Evolutionary conservation across 2,329 filamentous ascomycete genomes (phyloP), one percentile per base, ranked within the genome.

Genomic region (Clonostachys sp.): DNA sequence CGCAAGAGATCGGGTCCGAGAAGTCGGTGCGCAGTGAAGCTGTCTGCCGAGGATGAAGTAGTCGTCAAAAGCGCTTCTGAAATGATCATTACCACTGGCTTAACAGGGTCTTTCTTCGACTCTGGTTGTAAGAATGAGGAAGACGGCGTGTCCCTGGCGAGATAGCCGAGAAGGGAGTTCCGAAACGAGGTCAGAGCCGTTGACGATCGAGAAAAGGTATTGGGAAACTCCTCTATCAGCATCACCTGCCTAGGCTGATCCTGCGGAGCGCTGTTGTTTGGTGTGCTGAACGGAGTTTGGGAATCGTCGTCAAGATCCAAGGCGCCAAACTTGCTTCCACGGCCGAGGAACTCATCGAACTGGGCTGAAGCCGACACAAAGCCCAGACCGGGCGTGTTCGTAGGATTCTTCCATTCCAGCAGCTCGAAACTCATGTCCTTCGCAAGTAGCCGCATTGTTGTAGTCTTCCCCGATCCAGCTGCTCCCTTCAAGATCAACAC

Each of bases 401-500:
- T 75, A 1, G 92, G 91, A 61, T 95, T 96, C 61, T 83, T 87
- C 94, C 94, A 99, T 65, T 97, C 91, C 34, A 94, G 71, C 33
- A 97, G 70, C 52, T 91, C 81, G 50, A 87, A 84, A 2, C 78
- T 80, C 71, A 97, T 73, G n/a, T 87, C 81, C 52, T 82, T 82
- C 5, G 91, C 86, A 35, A 99, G 76, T 18, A 96, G 71, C 12
- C 80, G 80, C 45, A 97, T 61, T 1, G 92, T 95, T 1, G 90
- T 91, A 1, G 94, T 97, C 69, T 99, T 99, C 33, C 90, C 94
- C 34, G 89, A 88, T 17, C 94, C 94, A 40, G 94, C 91, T 34
- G 91, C 84, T 12, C 94, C 94, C 65, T 95, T 96, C 41, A 99
- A 73, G 30, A 99, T 75, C 48, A 96, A 77, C 48, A 96, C 62